Percentiles rank a stretch among this genome's conserved stretches.
These are phyloP conservation scores for Hura crepitans DNA, from an alignment of 441 rosid genomes.

Conservation along the genomic window DNA sequence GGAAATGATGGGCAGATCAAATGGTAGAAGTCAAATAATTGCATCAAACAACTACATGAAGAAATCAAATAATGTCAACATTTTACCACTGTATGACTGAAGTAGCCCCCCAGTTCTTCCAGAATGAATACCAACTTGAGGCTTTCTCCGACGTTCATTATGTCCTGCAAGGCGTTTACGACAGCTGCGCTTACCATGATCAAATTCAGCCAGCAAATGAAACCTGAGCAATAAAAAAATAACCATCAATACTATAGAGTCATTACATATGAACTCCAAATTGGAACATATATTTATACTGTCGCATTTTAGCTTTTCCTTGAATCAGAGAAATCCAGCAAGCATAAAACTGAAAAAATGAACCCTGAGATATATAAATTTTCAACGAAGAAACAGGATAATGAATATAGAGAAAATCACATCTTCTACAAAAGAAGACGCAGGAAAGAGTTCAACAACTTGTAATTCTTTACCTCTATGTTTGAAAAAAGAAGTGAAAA, in stretches of 20 bases:
- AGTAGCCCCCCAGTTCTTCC: slow-evolving; percentile 39
- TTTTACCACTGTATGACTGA: slow-evolving; percentile 39
- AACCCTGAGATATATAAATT: neutral
- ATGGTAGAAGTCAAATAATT: neutral
- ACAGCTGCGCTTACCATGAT: slow-evolving; percentile 38
- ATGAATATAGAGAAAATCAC: neutral
- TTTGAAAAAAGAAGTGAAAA: slow-evolving; percentile 1
- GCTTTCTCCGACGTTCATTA: slow-evolving; percentile 35
- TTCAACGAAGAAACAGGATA: neutral
- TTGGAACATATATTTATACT: neutral
- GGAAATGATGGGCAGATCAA: neutral
- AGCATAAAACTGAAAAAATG: neutral
- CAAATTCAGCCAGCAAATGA: slow-evolving; percentile 35
- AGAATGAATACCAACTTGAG: slow-evolving; percentile 31
- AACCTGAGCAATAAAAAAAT: slow-evolving; percentile 29
- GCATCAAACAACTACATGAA: neutral
- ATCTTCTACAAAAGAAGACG: neutral
- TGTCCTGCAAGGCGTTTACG: slow-evolving; percentile 38
- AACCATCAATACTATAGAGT: slow-evolving; percentile 5
- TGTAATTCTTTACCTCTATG: neutral
- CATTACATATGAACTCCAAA: neutral
- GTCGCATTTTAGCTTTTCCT: neutral
- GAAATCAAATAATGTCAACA: neutral
- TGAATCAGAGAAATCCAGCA: neutral
- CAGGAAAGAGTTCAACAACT: neutral